These are phyloP conservation scores for Cladosporium austrohemisphaericum DNA, from an alignment of 2,329 filamentous ascomycete genomes.

Conservation along the genomic window DNA sequence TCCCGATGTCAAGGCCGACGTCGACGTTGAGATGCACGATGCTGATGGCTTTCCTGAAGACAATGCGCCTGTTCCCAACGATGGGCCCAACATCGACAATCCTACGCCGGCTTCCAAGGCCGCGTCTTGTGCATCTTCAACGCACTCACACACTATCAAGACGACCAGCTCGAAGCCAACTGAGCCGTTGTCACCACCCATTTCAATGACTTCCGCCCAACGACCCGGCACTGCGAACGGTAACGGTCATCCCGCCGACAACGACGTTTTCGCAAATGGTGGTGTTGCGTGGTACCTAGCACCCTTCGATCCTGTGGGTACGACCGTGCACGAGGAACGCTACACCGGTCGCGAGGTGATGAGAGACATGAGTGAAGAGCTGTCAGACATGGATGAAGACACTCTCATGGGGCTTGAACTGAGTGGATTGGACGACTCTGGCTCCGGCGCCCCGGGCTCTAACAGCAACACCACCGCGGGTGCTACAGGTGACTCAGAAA, in stretches of 20 bases:
- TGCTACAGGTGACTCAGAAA: neutral
- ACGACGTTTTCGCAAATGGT: conserved; percentile 54
- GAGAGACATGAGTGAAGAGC: conserved; percentile 67
- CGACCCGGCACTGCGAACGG: conserved; percentile 28
- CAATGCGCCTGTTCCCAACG: conserved; percentile 18
- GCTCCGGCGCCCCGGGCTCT: conserved; percentile 2
- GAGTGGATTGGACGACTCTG: conserved; percentile 8
- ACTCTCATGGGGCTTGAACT: conserved; percentile 62
- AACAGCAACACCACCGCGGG: conserved; percentile 2
- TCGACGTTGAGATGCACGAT: conserved; percentile 29
- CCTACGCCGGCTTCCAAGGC: conserved; percentile 24
- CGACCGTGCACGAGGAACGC: conserved; percentile 71
- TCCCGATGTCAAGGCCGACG: conserved; percentile 24
- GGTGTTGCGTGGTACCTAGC: conserved; percentile 87
- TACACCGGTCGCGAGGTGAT: conserved; percentile 71
- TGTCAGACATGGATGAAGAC: conserved; percentile 90
- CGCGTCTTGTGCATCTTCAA: conserved; percentile 24
- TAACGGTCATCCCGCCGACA: conserved; percentile 35
- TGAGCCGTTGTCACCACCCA: conserved; percentile 34
- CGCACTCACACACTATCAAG: conserved; percentile 15
- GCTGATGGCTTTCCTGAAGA: conserved; percentile 30
- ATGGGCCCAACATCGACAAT: conserved; percentile 12
- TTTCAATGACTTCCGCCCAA: conserved; percentile 40
- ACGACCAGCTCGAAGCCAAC: conserved; percentile 24
- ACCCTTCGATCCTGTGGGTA: conserved; percentile 74